Evolutionary conservation across 2,329 filamentous ascomycete genomes (phyloP).

Genomic region (Geosmithia morbida): DNA sequence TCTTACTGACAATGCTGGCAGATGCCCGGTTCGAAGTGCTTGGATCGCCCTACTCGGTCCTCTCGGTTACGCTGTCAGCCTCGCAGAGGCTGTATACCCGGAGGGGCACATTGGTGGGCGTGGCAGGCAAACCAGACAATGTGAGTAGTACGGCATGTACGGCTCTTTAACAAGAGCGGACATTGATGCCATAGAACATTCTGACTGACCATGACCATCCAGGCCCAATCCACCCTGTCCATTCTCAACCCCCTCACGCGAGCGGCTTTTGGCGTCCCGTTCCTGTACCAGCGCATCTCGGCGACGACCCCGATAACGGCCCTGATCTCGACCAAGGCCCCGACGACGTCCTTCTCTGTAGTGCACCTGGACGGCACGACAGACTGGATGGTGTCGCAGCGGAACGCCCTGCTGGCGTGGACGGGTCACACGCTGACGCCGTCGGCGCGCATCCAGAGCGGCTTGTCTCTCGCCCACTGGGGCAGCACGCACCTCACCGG

Average conservation of each 20-base stretch:
- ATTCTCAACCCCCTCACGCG: conserved; percentile 73
- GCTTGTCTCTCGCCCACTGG: conserved; percentile 74
- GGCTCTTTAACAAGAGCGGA: too few relatives aligned
- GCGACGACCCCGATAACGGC: conserved; percentile 81
- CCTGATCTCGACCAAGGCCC: conserved; percentile 75
- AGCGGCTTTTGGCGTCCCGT: conserved; percentile 72
- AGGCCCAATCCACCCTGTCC: conserved; percentile 77
- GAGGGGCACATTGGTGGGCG: conserved; percentile 76
- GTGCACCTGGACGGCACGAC: conserved; percentile 84
- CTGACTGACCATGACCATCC: neutral
- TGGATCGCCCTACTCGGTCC: conserved; percentile 80
- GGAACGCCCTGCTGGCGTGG: conserved; percentile 87
- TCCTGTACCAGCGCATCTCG: conserved; percentile 84
- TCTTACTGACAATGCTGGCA: conserved; percentile 20
- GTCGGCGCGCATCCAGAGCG: conserved; percentile 59
- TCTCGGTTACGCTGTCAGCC: conserved; percentile 84
- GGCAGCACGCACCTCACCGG: conserved; percentile 82
- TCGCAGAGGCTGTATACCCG: conserved; percentile 90
- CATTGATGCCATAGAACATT: too few relatives aligned
- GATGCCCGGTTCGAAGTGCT: conserved; percentile 93
- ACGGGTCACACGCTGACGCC: conserved; percentile 75
- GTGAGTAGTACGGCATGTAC: too few relatives aligned
- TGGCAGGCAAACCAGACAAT: conserved; percentile 84
- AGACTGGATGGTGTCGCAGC: conserved; percentile 88
- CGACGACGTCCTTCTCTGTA: conserved; percentile 73